A percentile compares a stretch with the other conserved stretches of the same genome.
These are phyloP conservation scores for Exophiala oligosperma DNA, from an alignment of 2,329 filamentous ascomycete genomes.

Conservation along the genomic window DNA sequence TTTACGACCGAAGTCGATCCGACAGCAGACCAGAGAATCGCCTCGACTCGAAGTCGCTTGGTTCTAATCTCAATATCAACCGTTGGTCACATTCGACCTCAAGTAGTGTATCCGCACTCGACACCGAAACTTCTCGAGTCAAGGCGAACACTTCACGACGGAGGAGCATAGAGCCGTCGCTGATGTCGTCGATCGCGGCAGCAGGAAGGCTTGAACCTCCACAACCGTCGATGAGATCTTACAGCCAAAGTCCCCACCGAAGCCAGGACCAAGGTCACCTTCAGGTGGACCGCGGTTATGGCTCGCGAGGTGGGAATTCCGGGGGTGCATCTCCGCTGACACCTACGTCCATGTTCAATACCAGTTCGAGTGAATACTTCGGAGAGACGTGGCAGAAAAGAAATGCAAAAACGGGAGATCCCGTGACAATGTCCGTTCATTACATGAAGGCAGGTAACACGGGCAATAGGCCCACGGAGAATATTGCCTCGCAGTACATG, in stretches of 20 bases:
- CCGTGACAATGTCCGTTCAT: conserved; percentile 25
- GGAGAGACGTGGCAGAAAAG: conserved; percentile 26
- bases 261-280: conserved; percentile 11
- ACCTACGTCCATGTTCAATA: conserved; percentile 28
- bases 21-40: conserved; percentile 18
- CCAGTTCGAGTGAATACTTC: conserved; percentile 23
- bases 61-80: conserved; percentile 45
- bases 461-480: conserved; percentile 4
- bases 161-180: conserved; percentile 20
- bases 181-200: conserved; percentile 4
- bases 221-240: conserved; percentile 18
- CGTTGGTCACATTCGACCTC: conserved; percentile 60
- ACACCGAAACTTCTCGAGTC: conserved; percentile 23
- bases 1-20: conserved; percentile 19
- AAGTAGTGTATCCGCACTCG: conserved; percentile 43
- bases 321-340: conserved; percentile 17
- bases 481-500: conserved; percentile 14
- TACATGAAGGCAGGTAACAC: conserved; percentile 19
- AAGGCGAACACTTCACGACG: conserved; percentile 22
- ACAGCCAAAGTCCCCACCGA: conserved; percentile 22
- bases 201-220: background rate
- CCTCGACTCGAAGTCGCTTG: background rate
- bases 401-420: conserved; percentile 21
- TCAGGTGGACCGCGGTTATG: conserved; percentile 8
- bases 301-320: conserved; percentile 10